Conservation (phyloP, 2,329 filamentous ascomycete genomes). For the Immersiporthe knoxdaviesiana region DNA sequence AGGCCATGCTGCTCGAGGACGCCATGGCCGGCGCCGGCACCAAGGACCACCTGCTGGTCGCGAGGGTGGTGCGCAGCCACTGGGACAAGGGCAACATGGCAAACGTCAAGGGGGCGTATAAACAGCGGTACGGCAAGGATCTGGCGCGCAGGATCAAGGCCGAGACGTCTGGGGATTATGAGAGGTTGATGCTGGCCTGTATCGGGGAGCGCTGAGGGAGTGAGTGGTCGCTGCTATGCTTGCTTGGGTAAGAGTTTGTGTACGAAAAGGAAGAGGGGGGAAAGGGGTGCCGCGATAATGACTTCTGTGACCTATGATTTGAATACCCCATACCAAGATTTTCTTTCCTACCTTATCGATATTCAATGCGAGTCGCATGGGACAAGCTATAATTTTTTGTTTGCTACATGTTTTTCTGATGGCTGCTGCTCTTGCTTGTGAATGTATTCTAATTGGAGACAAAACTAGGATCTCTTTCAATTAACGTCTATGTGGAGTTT, state of each 20-base stretch:
- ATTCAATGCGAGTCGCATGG: neutral
- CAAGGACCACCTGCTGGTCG: constrained; percentile 78
- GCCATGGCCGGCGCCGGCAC: constrained; percentile 87
- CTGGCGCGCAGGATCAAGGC: constrained; percentile 72
- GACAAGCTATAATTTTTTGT: neutral
- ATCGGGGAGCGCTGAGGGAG: constrained; percentile 47
- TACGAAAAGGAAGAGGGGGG: neutral
- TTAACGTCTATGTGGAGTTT: too few species aligned
- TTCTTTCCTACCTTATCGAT: neutral
- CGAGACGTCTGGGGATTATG: constrained; percentile 86
- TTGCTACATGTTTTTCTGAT: neutral
- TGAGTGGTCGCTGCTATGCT: neutral
- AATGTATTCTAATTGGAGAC: neutral
- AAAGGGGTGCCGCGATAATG: constrained; percentile 8
- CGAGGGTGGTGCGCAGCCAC: constrained; percentile 77
- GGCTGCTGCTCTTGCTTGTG: neutral
- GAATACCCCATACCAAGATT: constrained; percentile 1
- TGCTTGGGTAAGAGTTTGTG: neutral
- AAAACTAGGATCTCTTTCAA: too few species aligned
- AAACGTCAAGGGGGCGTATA: constrained; percentile 78
- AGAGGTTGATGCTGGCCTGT: constrained; percentile 74
- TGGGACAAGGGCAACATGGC: constrained; percentile 79
- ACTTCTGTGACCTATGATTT: constrained; percentile 9
- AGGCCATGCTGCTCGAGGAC: constrained; percentile 80
- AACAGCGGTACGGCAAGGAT: constrained; percentile 68